Conservation (phyloP, 768 basidiomycete species). For the Mycena capillaripes region DNA sequence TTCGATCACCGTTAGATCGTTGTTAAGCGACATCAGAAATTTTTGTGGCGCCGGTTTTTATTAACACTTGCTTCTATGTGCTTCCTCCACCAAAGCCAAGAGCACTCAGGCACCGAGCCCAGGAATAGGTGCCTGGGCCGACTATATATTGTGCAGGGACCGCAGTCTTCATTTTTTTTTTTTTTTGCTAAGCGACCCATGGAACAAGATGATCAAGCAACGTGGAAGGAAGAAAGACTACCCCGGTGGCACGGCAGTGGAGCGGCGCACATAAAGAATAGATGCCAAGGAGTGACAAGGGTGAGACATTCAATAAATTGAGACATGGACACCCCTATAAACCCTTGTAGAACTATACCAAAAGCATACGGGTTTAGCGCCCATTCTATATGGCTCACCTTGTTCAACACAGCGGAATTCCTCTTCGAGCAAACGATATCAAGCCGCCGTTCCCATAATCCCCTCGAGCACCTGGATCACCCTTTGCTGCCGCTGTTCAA, state of each 20-base stretch:
- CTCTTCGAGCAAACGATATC: neutral
- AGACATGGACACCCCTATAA: neutral
- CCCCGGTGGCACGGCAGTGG: too few relatives aligned
- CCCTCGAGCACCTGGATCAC: constrained; percentile 80
- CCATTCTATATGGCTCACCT: neutral
- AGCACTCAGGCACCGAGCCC: too few relatives aligned
- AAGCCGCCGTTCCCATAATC: constrained; percentile 48
- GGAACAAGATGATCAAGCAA: neutral
- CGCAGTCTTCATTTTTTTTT: too few relatives aligned
- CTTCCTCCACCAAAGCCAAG: too few relatives aligned
- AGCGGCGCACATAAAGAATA: too few relatives aligned
- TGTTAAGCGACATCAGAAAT: constrained; percentile 1
- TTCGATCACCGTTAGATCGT: constrained; percentile 1
- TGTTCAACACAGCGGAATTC: neutral
- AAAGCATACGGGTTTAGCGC: neutral
- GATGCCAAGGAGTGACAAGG: neutral
- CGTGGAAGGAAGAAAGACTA: neutral
- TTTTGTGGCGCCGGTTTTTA: neutral
- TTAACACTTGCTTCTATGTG: neutral
- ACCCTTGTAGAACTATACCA: neutral
- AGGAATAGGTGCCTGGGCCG: too few relatives aligned
- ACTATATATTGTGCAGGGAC: too few relatives aligned
- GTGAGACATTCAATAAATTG: neutral
- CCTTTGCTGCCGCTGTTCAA: constrained; percentile 72
- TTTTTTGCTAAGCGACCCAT: too few relatives aligned